Evolutionary conservation across 805 yeast species (phyloP).

Genomic region (Metschnikowia peoriensis): DNA sequence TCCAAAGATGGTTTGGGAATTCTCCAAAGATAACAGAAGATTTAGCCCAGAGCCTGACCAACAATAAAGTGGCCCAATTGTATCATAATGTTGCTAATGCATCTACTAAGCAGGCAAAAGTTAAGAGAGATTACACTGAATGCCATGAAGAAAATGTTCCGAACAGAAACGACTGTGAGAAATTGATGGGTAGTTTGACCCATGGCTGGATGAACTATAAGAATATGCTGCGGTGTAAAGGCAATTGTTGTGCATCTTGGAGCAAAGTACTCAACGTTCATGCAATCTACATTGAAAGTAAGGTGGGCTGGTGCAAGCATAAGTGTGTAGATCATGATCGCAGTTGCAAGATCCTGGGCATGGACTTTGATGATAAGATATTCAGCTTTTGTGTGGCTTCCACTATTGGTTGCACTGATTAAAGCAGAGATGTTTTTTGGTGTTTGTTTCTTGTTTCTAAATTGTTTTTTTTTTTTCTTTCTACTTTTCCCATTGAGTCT

Average conservation of each 20-base stretch:
- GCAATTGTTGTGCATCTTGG: neutral
- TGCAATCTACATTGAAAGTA: neutral
- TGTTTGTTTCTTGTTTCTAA: no score
- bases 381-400: neutral
- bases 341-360: neutral
- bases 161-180: neutral
- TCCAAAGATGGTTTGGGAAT: neutral
- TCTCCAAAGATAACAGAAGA: neutral
- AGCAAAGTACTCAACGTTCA: neutral
- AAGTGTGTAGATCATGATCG: neutral
- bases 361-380: neutral
- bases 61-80: neutral
- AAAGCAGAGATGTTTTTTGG: neutral
- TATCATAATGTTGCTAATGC: neutral
- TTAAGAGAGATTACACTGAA: neutral
- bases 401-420: neutral
- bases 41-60: neutral
- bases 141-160: neutral
- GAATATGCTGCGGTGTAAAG: neutral
- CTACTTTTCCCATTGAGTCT: no score
- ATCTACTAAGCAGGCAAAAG: neutral
- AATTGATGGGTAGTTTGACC: neutral
- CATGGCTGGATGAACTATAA: neutral
- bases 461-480: no score
- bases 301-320: neutral